Conservation (phyloP, 75 land plant genomes). For the Isoetes taiwanensis region DNA sequence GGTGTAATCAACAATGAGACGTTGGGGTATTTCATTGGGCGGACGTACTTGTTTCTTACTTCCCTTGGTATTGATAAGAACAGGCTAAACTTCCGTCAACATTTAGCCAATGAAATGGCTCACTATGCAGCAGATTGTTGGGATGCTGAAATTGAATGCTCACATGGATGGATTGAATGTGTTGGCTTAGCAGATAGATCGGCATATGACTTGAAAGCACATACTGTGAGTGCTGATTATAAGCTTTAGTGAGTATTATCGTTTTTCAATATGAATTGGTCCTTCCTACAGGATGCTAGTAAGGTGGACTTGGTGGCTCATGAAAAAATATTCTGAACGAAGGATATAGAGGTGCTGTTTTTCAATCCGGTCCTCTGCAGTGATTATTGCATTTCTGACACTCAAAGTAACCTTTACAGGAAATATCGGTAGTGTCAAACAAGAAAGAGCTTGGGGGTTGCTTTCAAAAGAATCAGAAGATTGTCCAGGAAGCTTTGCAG, state of each 20-base stretch:
- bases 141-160: slow-evolving; percentile 99
- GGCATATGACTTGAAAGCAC: slow-evolving; percentile 91
- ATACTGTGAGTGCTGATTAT: slow-evolving; percentile 44
- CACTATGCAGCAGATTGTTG: slow-evolving; percentile 99
- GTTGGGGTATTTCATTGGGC: slow-evolving; percentile 90
- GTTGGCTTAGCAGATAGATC: slow-evolving; percentile 97
- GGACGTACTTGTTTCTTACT: slow-evolving; percentile 79
- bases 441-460: slow-evolving; percentile 72
- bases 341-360: no score
- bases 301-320: no score
- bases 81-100: slow-evolving; percentile 83
- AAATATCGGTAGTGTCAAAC: slow-evolving; percentile 56
- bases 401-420: no score
- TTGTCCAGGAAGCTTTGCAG: slow-evolving; percentile 73
- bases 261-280: no score
- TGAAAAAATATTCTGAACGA: no score
- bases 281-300: no score
- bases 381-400: no score
- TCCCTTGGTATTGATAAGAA: slow-evolving; percentile 78
- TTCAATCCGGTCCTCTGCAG: no score
- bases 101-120: slow-evolving; percentile 95
- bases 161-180: slow-evolving; percentile 98
- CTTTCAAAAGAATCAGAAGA: slow-evolving; percentile 66
- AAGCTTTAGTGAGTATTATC: no score
- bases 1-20: slow-evolving; percentile 91